Evolutionary conservation across 2,329 filamentous ascomycete genomes (phyloP), one percentile per base, ranked within the genome.

Genomic region (Colletotrichum tofieldiae): DNA sequence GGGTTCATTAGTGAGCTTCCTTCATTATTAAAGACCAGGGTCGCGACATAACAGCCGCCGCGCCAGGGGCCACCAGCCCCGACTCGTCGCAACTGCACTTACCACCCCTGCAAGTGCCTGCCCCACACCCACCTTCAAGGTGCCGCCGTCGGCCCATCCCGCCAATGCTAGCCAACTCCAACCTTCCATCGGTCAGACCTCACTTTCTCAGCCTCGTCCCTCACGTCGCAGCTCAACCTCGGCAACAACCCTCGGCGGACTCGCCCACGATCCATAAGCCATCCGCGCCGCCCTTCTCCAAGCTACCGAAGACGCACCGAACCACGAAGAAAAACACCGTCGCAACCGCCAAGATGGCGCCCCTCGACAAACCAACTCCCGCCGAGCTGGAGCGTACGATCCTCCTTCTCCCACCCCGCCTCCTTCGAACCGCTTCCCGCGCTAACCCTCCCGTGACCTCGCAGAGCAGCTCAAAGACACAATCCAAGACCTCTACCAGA

Each of bases 401-500:
- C 29, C 29, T 32, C 12, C 41, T 8, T 8, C 18, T 7, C 32
- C 16, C 2, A 5, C 14, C 5, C 5, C 39, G 14, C 8, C 16
- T 18, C 35, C n/a, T 12, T 54, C 12, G 60, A 51, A 65, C 55
- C n/a, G 20, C n/a, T 16, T 14, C 39, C 7, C 14, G 35, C 45
- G 45, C 47, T 51, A n/a, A 41, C 23, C 43, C 23, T 6, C n/a
- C 16, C 29, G 9, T 20, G 16, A 26, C 20, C 5, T 49, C 45
- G 5, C 76, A 91, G 89, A 86, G 76, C 85, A 89, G 81, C 84
- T 91, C 81, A 89, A 91, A 77, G 86, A 90, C 76, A 85, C 90
- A 73, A 90, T 92, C 79, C 89, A 91, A 77, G 88, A 90, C 75
- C 86, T 92, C 51, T 92, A 90, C 84, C 86, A 90, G 76, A 81